Evolutionary conservation across 129 eudicot genomes (phyloP).

Genomic region (Flaveria ramosissima): DNA sequence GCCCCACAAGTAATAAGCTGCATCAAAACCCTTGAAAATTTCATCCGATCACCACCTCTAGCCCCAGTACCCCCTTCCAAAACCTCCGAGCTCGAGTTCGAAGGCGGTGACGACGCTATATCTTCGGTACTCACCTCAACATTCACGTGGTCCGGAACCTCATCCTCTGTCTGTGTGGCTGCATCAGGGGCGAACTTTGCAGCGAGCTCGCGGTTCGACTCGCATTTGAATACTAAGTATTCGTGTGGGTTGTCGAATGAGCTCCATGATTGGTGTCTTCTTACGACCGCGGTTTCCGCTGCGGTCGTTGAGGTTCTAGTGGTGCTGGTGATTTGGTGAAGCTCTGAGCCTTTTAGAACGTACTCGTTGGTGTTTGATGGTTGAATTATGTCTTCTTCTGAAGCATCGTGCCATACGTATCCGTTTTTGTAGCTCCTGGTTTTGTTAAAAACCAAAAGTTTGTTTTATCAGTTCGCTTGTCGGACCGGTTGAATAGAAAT

Average conservation of each 20-base stretch:
- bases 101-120: conserved; percentile 37
- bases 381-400: conserved; percentile 45
- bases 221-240: conserved; percentile 36
- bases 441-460: background rate
- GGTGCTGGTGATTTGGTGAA: conserved; percentile 25
- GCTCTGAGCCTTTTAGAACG: conserved; percentile 57
- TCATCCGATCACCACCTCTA: conserved; percentile 37
- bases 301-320: conserved; percentile 3
- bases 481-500: too few relatives aligned
- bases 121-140: conserved; percentile 36
- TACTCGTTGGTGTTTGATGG: conserved; percentile 50
- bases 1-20: conserved; percentile 43
- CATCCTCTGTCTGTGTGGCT: conserved; percentile 36
- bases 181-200: conserved; percentile 30
- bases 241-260: conserved; percentile 48
- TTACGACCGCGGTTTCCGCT: background rate
- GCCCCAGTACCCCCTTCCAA: conserved; percentile 18
- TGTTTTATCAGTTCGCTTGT: too few relatives aligned
- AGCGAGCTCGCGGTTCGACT: conserved; percentile 47
- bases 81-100: conserved; percentile 45
- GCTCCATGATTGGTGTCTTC: conserved; percentile 50
- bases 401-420: conserved; percentile 59
- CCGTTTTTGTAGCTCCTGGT: conserved; percentile 61
- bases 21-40: conserved; percentile 38
- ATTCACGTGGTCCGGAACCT: background rate